Conservation (phyloP, 2,329 filamentous ascomycete genomes). For the Colletotrichum echinochloae region DNA sequence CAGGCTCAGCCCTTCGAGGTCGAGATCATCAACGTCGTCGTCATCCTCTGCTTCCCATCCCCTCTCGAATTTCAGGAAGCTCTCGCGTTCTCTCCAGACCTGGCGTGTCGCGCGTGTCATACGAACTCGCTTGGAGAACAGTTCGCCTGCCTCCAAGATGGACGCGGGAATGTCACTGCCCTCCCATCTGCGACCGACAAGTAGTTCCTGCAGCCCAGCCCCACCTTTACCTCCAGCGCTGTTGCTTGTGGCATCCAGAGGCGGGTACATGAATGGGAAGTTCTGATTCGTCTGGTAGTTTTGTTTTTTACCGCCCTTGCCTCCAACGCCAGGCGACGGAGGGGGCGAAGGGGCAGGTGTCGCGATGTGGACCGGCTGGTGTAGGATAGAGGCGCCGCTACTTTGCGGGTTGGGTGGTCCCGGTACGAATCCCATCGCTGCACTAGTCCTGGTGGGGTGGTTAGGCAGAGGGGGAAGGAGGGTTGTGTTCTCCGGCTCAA, state of each 20-base stretch:
- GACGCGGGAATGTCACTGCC: constrained; percentile 95
- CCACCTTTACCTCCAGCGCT: constrained; percentile 89
- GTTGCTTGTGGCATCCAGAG: constrained; percentile 88
- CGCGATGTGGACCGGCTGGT: constrained; percentile 98
- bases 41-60: constrained; percentile 78
- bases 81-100: constrained; percentile 93
- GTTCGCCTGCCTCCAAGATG: constrained; percentile 91
- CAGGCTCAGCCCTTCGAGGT: constrained; percentile 57
- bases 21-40: constrained; percentile 61
- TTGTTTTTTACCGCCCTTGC: constrained; percentile 97
- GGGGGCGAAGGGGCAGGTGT: constrained; percentile 96
- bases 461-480: constrained; percentile 88
- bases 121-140: constrained; percentile 90
- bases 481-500: constrained; percentile 91
- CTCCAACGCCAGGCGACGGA: constrained; percentile 86
- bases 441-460: constrained; percentile 72
- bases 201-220: constrained; percentile 80
- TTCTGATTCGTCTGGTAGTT: constrained; percentile 99
- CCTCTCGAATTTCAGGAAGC: constrained; percentile 90
- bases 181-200: constrained; percentile 89
- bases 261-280: constrained; percentile 97
- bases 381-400: constrained; percentile 82
- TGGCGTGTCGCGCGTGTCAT: constrained; percentile 93
- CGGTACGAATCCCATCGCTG: constrained; percentile 71
- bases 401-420: constrained; percentile 65